Evolutionary conservation across 1,284 basidiomycete species (phyloP), one percentile per base, ranked within the genome.

Genomic region (Chiua sp.): DNA sequence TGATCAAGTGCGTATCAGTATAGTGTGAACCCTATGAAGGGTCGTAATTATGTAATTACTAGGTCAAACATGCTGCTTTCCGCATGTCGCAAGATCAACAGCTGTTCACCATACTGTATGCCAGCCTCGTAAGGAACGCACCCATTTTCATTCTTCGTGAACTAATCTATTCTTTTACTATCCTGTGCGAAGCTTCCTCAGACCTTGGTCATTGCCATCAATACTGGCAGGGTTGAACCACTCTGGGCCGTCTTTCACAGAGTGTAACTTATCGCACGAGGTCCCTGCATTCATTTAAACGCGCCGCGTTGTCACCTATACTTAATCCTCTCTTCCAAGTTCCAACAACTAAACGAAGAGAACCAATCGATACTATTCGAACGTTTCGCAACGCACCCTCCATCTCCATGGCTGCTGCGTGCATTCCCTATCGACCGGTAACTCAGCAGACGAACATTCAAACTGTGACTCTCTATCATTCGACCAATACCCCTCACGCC

Each of bases 261-360:
- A 13, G 30, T 39, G 22, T 37, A 13, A 11, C 35, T 37, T 16
- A 7, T 47, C 32, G 47, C 51, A 7, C 44, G 37, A 20, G 7
- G 35, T 12, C 18, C 23, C 23, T 23, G 32, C 26, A 33, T 47
- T 42, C 30, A 26, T 8, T 53, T 20, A 16, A 59, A 56, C 54
- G 59, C 16, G 50, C 33, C 20, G 50, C 33, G 44, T 42, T 42
- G 2, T 46, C 30, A 37, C 48, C 47, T 69, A 69, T 67, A 49
- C 69, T 67, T 67, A 69, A 69, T 23, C 11, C 51, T 23, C 42
- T n/a, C n/a, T n/a, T n/a, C n/a, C n/a, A n/a, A n/a, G 47, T 12
- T 23, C 42, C 4, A 52, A 46, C 23, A 47, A 30, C 33, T 8
- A 28, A 42, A 42, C 47, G 32, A 12, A 44, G 20, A 46, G 3